phyloP scores from a whole-genome alignment of 1,139 yeast species.

The Zygosaccharomyces pseudobailii region DNA sequence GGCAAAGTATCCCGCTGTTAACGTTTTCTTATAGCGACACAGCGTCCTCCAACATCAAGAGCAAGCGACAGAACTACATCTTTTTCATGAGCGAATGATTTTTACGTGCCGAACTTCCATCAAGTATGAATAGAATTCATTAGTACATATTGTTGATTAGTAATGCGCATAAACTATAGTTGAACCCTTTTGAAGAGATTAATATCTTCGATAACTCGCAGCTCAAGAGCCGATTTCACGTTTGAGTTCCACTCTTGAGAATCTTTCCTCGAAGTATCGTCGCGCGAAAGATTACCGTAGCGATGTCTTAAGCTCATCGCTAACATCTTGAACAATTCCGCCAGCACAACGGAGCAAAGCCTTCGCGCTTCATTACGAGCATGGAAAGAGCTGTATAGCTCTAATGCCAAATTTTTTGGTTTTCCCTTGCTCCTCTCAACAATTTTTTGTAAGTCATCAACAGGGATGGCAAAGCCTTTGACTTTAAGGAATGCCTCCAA shows the following conservation, averaged over 20 bases:
- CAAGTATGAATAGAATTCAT: too few species aligned
- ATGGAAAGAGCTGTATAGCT: constrained; percentile 38
- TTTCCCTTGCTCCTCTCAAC: constrained; percentile 38
- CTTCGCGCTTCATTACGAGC: constrained; percentile 38
- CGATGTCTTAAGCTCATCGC: constrained; percentile 4
- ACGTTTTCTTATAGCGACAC: constrained; percentile 1
- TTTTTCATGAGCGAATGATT: not conserved
- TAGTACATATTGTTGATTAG: too few species aligned
- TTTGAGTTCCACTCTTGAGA: constrained; percentile 2
- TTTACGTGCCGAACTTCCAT: too few species aligned
- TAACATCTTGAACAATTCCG: constrained; percentile 30
- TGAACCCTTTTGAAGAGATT: constrained; percentile 5
- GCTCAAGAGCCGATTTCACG: constrained; percentile 11
- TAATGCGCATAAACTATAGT: not conserved
- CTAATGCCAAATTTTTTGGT: constrained; percentile 36
- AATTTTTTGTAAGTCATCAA: constrained; percentile 37
- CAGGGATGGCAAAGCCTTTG: constrained; percentile 42
- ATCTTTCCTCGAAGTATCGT: not conserved
- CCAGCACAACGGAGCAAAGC: constrained; percentile 34
- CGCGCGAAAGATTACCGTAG: not conserved
- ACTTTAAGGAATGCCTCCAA: constrained; percentile 40
- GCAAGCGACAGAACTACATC: constrained; percentile 3
- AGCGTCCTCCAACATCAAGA: constrained; percentile 7
- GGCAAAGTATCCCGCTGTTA: not conserved
- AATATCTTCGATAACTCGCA: constrained; percentile 5